Evolutionary conservation across 2,329 filamentous ascomycete species (phyloP).

Genomic region (Nemania abortiva): DNA sequence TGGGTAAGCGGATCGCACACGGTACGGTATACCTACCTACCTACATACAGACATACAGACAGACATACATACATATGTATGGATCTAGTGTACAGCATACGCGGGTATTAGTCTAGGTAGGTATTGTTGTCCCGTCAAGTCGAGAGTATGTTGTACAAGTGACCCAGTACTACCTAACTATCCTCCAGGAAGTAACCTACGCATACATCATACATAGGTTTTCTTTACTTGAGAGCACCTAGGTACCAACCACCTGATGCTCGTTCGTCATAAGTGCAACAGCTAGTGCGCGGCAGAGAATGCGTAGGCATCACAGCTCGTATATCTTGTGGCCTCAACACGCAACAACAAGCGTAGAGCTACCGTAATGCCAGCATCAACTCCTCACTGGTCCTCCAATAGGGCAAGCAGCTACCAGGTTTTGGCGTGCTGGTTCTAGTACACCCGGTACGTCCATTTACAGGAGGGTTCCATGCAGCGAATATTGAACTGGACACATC

Average conservation of each 20-base stretch:
- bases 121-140: constrained; percentile 21
- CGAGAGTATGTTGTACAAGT: constrained; percentile 19
- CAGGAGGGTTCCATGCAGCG: constrained; percentile 40
- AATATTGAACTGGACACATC: constrained; percentile 39
- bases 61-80: constrained; percentile 12
- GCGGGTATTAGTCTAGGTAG: background rate
- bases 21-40: constrained; percentile 1
- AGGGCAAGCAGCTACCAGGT: constrained; percentile 30
- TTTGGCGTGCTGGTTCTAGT: constrained; percentile 31
- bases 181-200: background rate
- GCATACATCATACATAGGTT: background rate
- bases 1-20: constrained; percentile 27
- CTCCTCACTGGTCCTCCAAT: constrained; percentile 35
- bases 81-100: constrained; percentile 6
- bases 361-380: constrained; percentile 29
- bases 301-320: constrained; percentile 14
- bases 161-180: background rate
- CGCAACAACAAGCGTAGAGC: constrained; percentile 4
- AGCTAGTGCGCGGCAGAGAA: constrained; percentile 29
- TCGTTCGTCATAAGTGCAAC: constrained; percentile 21
- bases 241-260: constrained; percentile 15
- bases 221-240: background rate
- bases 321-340: constrained; percentile 21
- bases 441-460: constrained; percentile 28
- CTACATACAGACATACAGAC: background rate